Evolutionary conservation across 805 yeast species (phyloP).

Genomic region (Lipomyces spencermartinsiae): DNA sequence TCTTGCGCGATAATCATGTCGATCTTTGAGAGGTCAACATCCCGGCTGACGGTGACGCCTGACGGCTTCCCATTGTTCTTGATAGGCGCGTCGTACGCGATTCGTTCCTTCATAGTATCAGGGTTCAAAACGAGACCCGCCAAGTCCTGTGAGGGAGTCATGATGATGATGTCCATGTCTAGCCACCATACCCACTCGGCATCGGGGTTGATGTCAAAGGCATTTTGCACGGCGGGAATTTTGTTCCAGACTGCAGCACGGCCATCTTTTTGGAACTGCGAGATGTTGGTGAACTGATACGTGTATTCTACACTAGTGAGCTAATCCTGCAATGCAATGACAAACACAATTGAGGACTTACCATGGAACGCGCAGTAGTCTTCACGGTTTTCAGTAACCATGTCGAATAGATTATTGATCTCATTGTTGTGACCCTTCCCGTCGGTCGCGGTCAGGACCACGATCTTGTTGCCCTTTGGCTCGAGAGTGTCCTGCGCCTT

Average conservation of each 20-base stretch:
- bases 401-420: conserved; percentile 28
- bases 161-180: conserved; percentile 46
- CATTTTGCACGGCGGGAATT: conserved; percentile 45
- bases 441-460: conserved; percentile 40
- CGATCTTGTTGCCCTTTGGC: conserved; percentile 37
- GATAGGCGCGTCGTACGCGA: conserved; percentile 35
- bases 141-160: conserved; percentile 44
- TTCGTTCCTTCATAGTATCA: conserved; percentile 38
- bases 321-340: background rate
- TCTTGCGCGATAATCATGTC: conserved; percentile 80
- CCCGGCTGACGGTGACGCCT: conserved; percentile 10
- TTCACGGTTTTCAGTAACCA: conserved; percentile 42
- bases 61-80: conserved; percentile 18
- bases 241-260: conserved; percentile 43
- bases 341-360: conserved; percentile 11
- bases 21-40: conserved; percentile 42
- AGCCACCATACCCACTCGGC: conserved; percentile 51
- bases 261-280: conserved; percentile 30
- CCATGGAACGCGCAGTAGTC: conserved; percentile 47
- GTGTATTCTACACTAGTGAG: conserved; percentile 31
- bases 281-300: conserved; percentile 41
- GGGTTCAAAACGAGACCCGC: conserved; percentile 43
- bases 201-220: conserved; percentile 44
- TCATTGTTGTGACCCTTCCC: conserved; percentile 37
- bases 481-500: conserved; percentile 19